These are phyloP conservation scores for Sorghum bicolor DNA, from an alignment of 176 grass and related monocot species.

Conservation along the genomic window DNA sequence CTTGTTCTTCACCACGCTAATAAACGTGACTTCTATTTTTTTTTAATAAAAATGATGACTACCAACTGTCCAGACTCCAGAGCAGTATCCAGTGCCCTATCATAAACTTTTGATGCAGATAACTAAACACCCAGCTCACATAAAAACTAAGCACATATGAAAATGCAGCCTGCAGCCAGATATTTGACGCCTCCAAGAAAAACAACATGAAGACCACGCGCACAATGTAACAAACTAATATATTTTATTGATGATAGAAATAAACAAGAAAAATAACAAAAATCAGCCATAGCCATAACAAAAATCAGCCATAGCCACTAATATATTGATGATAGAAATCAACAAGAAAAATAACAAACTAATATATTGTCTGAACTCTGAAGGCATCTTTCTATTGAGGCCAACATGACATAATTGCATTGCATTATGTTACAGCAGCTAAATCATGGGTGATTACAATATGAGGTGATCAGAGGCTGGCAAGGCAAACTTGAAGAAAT, in stretches of 20 bases:
- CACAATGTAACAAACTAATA: not conserved
- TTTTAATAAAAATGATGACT: not conserved
- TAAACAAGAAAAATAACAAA: not conserved
- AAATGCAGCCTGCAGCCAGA: not conserved
- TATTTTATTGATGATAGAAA: not conserved
- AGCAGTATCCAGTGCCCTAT: too few species aligned
- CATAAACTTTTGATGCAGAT: too few species aligned
- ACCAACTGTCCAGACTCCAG: not conserved
- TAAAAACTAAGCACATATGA: too few species aligned
- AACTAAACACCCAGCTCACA: too few species aligned
- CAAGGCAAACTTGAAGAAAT: not conserved
- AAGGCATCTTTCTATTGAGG: not conserved
- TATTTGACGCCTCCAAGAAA: not conserved
- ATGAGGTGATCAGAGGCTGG: not conserved
- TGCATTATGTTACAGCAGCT: not conserved
- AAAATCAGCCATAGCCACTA: too few species aligned
- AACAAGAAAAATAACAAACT: too few species aligned
- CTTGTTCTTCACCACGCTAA: not conserved
- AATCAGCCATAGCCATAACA: not conserved
- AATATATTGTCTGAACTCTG: too few species aligned
- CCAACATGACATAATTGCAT: not conserved
- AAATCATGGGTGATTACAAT: not conserved
- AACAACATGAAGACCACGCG: not conserved
- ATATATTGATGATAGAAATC: too few species aligned
- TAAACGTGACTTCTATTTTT: not conserved